phyloP scores from a whole-genome alignment of 202 grass and related monocot genomes.

The Carex arenaria region DNA sequence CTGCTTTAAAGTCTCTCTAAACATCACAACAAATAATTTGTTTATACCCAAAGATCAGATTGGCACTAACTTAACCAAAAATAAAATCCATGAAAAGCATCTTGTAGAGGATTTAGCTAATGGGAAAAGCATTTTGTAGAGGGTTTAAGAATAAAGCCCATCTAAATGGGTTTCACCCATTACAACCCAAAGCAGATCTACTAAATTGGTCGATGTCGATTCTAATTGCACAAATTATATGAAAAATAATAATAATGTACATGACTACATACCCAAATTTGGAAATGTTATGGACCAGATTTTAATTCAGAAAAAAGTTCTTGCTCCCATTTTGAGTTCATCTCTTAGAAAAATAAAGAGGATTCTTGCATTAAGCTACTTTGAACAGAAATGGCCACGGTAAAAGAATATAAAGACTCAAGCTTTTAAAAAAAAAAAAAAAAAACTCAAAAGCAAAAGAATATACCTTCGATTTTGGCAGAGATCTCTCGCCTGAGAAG shows the following conservation, averaged over 20 bases:
- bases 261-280: not conserved
- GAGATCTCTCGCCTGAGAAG: not conserved
- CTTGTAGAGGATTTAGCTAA: not conserved
- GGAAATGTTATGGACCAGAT: not conserved
- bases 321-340: not conserved
- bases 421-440: not conserved
- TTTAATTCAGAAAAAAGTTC: not conserved
- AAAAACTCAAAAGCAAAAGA: not conserved
- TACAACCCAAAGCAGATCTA: not conserved
- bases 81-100: not conserved
- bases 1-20: not conserved
- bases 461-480: constrained; percentile 22
- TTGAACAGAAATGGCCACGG: not conserved
- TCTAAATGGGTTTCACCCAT: not conserved
- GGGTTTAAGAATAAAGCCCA: not conserved
- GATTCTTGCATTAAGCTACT: not conserved
- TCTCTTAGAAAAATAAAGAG: not conserved
- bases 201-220: not conserved
- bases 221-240: not conserved
- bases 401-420: not conserved
- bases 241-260: not conserved
- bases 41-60: not conserved
- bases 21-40: not conserved
- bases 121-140: not conserved
- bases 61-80: not conserved